Conservation (phyloP, 768 basidiomycete genomes). For the Coprinellus micaceus region DNA sequence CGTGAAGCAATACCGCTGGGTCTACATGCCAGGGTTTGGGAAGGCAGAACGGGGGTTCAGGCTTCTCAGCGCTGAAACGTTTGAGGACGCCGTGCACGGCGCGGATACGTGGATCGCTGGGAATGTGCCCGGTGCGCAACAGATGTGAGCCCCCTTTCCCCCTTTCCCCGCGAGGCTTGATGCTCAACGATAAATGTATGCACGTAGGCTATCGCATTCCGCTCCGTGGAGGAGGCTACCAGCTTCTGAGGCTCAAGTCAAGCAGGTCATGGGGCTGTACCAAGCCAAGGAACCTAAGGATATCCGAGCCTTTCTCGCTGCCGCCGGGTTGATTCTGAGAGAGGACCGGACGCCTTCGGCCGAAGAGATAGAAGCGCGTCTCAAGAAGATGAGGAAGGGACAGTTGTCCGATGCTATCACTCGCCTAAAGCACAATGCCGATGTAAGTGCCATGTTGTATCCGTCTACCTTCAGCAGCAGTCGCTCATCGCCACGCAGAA, state of each 20-base stretch:
- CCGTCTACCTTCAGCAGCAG: conserved; percentile 1
- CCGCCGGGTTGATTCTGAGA: background rate
- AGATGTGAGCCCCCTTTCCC: conserved; percentile 40
- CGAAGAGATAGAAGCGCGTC: conserved; percentile 27
- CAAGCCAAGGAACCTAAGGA: conserved; percentile 13
- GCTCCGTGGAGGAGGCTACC: conserved; percentile 64
- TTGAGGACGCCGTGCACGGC: conserved; percentile 60
- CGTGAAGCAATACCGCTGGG: background rate
- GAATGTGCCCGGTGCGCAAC: conserved; percentile 50
- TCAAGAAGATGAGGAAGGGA: conserved; percentile 59
- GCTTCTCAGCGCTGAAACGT: conserved; percentile 19
- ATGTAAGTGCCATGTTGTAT: conserved; percentile 36
- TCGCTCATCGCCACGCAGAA: conserved; percentile 41
- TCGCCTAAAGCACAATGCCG: conserved; percentile 72
- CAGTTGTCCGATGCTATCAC: conserved; percentile 77
- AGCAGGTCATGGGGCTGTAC: conserved; percentile 50
- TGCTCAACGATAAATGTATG: conserved; percentile 2
- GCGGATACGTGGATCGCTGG: conserved; percentile 63
- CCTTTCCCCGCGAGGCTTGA: background rate
- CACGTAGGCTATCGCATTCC: conserved; percentile 50
- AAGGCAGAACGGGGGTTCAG: background rate
- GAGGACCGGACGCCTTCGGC: conserved; percentile 17
- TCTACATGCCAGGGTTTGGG: background rate
- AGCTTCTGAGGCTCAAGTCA: conserved; percentile 60
- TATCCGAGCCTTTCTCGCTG: conserved; percentile 12